Conservation (phyloP, 2,329 filamentous ascomycete species). For the Claviceps cyperi region DNA sequence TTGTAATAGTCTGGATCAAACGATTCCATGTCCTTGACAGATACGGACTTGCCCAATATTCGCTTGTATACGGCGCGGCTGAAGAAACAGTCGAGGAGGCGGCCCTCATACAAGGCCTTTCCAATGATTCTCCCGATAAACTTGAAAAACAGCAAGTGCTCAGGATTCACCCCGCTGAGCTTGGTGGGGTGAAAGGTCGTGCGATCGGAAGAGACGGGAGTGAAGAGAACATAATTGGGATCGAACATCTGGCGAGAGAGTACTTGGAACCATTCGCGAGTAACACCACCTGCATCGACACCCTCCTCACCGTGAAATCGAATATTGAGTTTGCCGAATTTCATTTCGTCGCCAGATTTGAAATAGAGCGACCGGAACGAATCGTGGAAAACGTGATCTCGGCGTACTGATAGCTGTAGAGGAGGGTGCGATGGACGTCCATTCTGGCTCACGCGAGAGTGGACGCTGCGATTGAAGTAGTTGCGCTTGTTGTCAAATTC, state of each 20-base stretch:
- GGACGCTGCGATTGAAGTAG: slow-evolving; percentile 91
- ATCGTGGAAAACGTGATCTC: slow-evolving; percentile 93
- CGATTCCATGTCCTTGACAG: slow-evolving; percentile 98
- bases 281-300: slow-evolving; percentile 93
- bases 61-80: slow-evolving; percentile 97
- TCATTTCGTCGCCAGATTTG: slow-evolving; percentile 94
- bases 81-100: slow-evolving; percentile 95
- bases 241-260: slow-evolving; percentile 98
- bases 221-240: slow-evolving; percentile 91
- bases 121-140: slow-evolving; percentile 98
- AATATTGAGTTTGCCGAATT: slow-evolving; percentile 96
- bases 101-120: slow-evolving; percentile 91
- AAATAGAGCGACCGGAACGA: slow-evolving; percentile 98
- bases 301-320: slow-evolving; percentile 96
- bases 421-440: slow-evolving; percentile 54
- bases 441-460: slow-evolving; percentile 51
- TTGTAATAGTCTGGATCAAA: slow-evolving; percentile 99
- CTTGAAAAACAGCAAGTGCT: slow-evolving; percentile 97
- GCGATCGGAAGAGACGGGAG: slow-evolving; percentile 87
- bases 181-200: slow-evolving; percentile 98
- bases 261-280: slow-evolving; percentile 97
- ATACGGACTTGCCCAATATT: slow-evolving; percentile 86
- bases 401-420: slow-evolving; percentile 76
- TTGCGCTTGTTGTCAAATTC: slow-evolving; percentile 99
- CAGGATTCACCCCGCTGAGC: slow-evolving; percentile 82